These are phyloP conservation scores for Dentipellis fragilis DNA, from an alignment of 768 basidiomycete genomes.

Conservation along the genomic window DNA sequence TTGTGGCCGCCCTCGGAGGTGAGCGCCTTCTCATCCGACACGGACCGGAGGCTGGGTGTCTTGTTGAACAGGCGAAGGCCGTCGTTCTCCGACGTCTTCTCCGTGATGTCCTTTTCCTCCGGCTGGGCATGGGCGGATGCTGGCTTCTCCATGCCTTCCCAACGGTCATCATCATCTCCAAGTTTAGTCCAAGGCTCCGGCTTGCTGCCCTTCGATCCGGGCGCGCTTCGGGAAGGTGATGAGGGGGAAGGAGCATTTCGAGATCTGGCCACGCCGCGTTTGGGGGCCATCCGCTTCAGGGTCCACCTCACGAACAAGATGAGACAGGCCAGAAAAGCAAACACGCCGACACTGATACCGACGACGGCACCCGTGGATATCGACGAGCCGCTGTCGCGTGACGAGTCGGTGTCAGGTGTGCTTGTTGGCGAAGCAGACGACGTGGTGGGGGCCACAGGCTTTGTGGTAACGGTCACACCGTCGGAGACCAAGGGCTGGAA, in stretches of 20 bases:
- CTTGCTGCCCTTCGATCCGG: background rate
- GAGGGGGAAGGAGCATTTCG: slow-evolving; percentile 1
- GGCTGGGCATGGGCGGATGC: background rate
- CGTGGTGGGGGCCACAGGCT: background rate
- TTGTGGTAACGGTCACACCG: background rate
- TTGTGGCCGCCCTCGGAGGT: slow-evolving; percentile 2
- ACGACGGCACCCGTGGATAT: slow-evolving; percentile 9
- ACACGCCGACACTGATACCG: slow-evolving; percentile 7
- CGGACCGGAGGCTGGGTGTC: slow-evolving; percentile 8
- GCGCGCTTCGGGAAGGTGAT: background rate
- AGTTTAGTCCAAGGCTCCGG: slow-evolving; percentile 3
- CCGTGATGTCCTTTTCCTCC: background rate
- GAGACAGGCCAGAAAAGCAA: slow-evolving; percentile 1
- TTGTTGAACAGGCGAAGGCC: slow-evolving; percentile 11
- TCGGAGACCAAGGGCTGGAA: background rate
- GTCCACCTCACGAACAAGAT: slow-evolving; percentile 5
- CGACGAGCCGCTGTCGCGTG: background rate
- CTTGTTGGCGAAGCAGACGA: background rate
- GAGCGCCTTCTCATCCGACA: slow-evolving; percentile 8
- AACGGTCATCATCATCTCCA: background rate
- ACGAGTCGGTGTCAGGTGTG: background rate
- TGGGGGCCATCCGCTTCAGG: slow-evolving; percentile 1
- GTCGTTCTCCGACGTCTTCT: background rate
- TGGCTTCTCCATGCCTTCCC: slow-evolving; percentile 3
- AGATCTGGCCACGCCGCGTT: background rate